A percentile compares a stretch with the other conserved stretches of the same genome.
phyloP scores from a whole-genome alignment of 164 flowering plant genomes.

The Echeveria elegans region DNA sequence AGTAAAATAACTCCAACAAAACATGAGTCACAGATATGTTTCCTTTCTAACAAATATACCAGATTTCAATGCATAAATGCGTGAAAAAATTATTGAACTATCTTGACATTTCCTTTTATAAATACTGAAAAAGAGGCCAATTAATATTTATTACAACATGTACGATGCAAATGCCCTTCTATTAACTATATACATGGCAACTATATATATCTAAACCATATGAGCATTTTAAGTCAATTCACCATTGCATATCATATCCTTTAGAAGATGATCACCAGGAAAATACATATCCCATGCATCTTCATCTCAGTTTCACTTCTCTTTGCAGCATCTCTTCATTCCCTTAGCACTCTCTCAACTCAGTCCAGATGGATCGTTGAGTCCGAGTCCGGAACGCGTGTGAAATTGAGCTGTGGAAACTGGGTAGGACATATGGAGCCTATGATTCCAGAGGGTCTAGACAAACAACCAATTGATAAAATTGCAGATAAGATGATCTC shows the following conservation, averaged over 20 bases:
- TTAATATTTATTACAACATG: slow-evolving; percentile 27
- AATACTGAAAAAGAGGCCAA: too few relatives aligned
- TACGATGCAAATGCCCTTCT: slow-evolving; percentile 59
- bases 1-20: too few relatives aligned
- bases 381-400: slow-evolving; percentile 22
- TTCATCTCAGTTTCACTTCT: not conserved
- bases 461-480: slow-evolving; percentile 24
- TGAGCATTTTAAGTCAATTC: too few relatives aligned
- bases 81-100: too few relatives aligned
- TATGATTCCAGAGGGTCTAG: slow-evolving; percentile 40
- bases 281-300: not conserved
- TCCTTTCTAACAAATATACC: too few relatives aligned
- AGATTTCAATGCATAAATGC: too few relatives aligned
- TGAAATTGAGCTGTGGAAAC: slow-evolving; percentile 40
- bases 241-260: not conserved
- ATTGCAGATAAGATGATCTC: slow-evolving; percentile 19
- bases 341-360: slow-evolving; percentile 26
- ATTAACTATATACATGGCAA: slow-evolving; percentile 21
- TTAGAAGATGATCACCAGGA: not conserved
- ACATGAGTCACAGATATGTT: too few relatives aligned
- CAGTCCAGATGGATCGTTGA: slow-evolving; percentile 35
- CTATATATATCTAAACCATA: not conserved
- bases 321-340: not conserved
- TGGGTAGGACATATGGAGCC: slow-evolving; percentile 40
- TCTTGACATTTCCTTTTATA: too few relatives aligned